Base-by-base conservation (phyloP, 805 yeast species). In the Wickerhamomyces pijperi region DNA sequence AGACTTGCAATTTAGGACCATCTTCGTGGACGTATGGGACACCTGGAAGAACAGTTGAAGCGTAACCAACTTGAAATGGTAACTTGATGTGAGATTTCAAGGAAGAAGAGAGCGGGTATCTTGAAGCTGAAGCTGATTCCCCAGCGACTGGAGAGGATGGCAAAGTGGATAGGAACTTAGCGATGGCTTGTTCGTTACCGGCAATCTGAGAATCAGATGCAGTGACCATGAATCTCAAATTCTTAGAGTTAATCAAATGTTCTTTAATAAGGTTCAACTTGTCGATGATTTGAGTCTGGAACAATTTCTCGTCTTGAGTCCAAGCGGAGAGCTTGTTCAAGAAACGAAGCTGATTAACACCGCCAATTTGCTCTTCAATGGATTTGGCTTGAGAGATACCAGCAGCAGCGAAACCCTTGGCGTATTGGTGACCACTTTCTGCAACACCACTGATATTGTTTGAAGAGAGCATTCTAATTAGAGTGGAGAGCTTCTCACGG, bases 31-130 rank as follows among this genome's bases (percentile, higher is more conserved):
- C 57, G 55, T 85, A 86, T 4, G 76, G 64, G 3, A 82, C 77
- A 19, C 95, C 95, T 8, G 63, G 53, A 17, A 74, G 56, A 0
- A 84, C 79, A 18, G 74, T 63, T 0, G 95, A 81, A 0, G 92
- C 71, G 53, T 86, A 90, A 35, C 84, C 79, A 3, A 90, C 94
- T 53, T 86, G 97, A 61, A 82, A 85, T 18, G 97, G 96, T 44
- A 90, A 67, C 43, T 76, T 66, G 39, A 87, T 67, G 45, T 74
- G 67, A 0, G 77, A 70, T 28, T 72, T 63, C 34, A 41, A 42
- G 4, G 38, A 42, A 1, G 50, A 40, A 12, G 31, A 46, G 14
- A 17, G 31, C 23, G 37, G 61, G 53, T 36, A 48, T 25, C n/a
- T 25, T 25, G 29, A 11, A 36, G 35, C 47, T 38, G 15, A 36